A percentile compares a stretch with the other conserved stretches of the same genome.
Evolutionary conservation across 225 moss, liverwort and hornwort genomes (phyloP).

Genomic region (Pseudisothecium myosuroides): DNA sequence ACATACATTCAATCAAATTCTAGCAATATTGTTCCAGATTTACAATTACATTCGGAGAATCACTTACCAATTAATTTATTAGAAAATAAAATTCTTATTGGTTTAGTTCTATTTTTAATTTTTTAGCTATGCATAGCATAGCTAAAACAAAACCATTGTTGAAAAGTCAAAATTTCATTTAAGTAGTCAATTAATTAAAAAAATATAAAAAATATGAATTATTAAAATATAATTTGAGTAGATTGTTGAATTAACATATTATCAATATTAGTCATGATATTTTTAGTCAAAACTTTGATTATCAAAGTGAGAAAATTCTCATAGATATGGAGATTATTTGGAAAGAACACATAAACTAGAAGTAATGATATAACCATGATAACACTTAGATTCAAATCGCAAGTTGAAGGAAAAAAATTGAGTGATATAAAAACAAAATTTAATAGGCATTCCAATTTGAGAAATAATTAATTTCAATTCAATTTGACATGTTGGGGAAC

Average conservation of each 20-base stretch:
- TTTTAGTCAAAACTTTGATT: too few species aligned
- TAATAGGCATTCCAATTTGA: neutral
- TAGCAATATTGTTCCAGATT: neutral
- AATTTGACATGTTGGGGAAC: rapidly evolving
- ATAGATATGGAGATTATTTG: neutral
- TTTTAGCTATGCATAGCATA: neutral
- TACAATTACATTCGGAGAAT: too few species aligned
- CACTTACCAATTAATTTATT: rapidly evolving
- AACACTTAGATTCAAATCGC: neutral
- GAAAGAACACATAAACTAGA: too few species aligned
- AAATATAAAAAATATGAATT: neutral
- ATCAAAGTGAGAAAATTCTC: neutral
- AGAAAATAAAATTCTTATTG: neutral
- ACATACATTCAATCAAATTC: neutral
- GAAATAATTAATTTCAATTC: neutral
- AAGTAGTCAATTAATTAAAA: too few species aligned
- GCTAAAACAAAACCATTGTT: rapidly evolving
- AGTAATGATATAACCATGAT: neutral
- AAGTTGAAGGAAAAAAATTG: too few species aligned
- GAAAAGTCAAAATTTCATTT: neutral
- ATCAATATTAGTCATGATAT: neutral
- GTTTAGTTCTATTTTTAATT: neutral
- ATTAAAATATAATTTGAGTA: neutral
- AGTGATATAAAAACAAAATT: too few species aligned
- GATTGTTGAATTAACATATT: neutral